Evolutionary conservation across 257 asterid genomes (phyloP).

Genomic region (Rehmannia glutinosa): DNA sequence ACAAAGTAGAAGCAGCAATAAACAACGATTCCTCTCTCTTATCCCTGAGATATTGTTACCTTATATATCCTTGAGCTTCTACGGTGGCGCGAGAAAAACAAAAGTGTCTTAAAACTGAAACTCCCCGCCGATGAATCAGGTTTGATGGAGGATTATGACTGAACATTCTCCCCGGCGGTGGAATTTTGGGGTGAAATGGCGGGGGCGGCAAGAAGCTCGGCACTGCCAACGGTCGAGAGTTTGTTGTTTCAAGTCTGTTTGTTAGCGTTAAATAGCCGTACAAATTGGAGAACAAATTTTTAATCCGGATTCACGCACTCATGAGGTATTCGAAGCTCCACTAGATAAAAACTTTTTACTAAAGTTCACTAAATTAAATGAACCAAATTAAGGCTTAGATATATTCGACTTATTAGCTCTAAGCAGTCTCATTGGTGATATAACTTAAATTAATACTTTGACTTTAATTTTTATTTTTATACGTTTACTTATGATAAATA

Average conservation of each 20-base stretch:
- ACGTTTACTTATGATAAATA: too few relatives aligned
- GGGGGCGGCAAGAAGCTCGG: slow-evolving; percentile 18
- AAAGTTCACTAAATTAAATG: too few relatives aligned
- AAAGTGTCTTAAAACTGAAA: not conserved
- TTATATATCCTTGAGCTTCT: not conserved
- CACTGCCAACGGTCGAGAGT: slow-evolving; percentile 16
- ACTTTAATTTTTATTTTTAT: too few relatives aligned
- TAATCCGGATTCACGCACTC: not conserved
- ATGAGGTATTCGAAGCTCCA: too few relatives aligned
- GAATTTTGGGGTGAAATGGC: slow-evolving; percentile 7
- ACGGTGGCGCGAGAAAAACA: not conserved
- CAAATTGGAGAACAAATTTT: not conserved
- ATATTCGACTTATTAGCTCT: too few relatives aligned
- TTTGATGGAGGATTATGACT: not conserved
- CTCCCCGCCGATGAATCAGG: slow-evolving; percentile 8
- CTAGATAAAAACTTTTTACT: too few relatives aligned
- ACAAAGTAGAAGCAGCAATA: not conserved
- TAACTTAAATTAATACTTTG: too few relatives aligned
- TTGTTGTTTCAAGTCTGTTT: not conserved
- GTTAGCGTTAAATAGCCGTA: slow-evolving; percentile 12
- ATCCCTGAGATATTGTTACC: not conserved
- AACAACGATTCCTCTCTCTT: not conserved
- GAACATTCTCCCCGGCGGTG: slow-evolving; percentile 5
- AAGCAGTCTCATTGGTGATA: too few relatives aligned
- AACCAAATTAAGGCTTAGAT: too few relatives aligned